Base-by-base conservation (phyloP, 164 flowering plant species). In the Paratinospora sagittata region DNA sequence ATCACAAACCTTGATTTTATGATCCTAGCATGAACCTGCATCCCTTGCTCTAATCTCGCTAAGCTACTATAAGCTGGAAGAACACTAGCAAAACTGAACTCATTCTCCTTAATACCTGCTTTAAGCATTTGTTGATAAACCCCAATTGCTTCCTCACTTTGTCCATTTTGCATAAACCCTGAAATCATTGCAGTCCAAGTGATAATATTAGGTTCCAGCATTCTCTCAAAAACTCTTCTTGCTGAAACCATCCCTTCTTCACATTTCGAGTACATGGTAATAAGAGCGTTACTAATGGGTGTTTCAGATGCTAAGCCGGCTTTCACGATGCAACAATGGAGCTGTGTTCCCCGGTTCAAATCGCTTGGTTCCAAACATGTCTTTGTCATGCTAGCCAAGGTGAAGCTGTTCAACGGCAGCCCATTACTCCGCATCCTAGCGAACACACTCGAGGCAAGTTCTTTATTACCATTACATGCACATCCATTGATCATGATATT, bases 211-310 rank as follows among this genome's bases (percentile, higher is more conserved):
- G 78, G 80, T 66, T 24, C 43, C 12, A 11, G 27, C 57, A 68
- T 73, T 26, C 67, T 45, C 58, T 47, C 65, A 60, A 80, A 78
- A 58, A 78, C 16, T 11, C 60, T 34, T 6, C 27, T 26, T 11
- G 77, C 70, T 19, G 81, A 71, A 14, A 60, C 23, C 76, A 72
- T 78, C 65, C 67, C 72, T 57, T 76, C 63, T 66, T 76, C 70
- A 27, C 81, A 81, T 70, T 74, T 78, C 8, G 81, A 76, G 33
- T 76, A 76, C 79, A 76, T 78, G 30, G 80, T 78, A 24, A 81
- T 62, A 30, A 81, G 71, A 27, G 81, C 74, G 69, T 78, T 81
- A 27, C 70, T 71, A 23, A 74, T 34, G 13, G 78, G 81, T 60
- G 77, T 73, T 71, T 81, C 81, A 27, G 30, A 69, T 65, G 68